Conservation (phyloP, 352 stramenopile species). For the Thraustochytrium striatum region DNA sequence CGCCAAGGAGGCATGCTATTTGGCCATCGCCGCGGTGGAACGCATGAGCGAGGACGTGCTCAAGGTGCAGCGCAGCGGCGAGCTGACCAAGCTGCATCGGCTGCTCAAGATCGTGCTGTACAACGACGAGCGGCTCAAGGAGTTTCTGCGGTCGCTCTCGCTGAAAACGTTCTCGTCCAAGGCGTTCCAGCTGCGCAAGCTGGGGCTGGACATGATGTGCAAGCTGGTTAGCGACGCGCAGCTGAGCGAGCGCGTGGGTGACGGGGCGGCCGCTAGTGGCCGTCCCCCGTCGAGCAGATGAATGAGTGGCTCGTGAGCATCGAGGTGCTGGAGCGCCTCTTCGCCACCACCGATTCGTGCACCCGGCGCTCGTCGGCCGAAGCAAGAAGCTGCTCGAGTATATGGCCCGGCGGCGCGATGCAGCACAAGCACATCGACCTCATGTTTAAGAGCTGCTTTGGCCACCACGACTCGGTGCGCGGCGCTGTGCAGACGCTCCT, state of each 20-base stretch:
- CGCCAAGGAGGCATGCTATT: conserved; percentile 6
- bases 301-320: conserved; percentile 22
- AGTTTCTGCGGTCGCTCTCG: conserved; percentile 18
- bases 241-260: background rate
- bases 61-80: conserved; percentile 16
- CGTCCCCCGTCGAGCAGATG: background rate
- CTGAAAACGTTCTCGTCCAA: conserved; percentile 18
- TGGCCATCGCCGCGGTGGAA: conserved; percentile 11
- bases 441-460: conserved; percentile 43
- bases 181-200: conserved; percentile 41
- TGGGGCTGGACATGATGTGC: conserved; percentile 30
- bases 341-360: conserved; percentile 23
- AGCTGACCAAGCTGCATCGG: background rate
- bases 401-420: conserved; percentile 28
- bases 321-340: conserved; percentile 41
- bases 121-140: background rate
- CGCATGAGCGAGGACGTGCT: conserved; percentile 32
- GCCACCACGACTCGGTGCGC: conserved; percentile 43
- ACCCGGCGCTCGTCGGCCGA: conserved; percentile 36
- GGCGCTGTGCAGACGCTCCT: conserved; percentile 34
- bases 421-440: conserved; percentile 41
- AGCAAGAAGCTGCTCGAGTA: conserved; percentile 35
- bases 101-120: conserved; percentile 23
- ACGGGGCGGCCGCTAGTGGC: background rate
- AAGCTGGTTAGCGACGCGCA: conserved; percentile 30